Evolutionary conservation across 768 basidiomycete species (phyloP), one percentile per base, ranked within the genome.

Genomic region (Boletales sp.): DNA sequence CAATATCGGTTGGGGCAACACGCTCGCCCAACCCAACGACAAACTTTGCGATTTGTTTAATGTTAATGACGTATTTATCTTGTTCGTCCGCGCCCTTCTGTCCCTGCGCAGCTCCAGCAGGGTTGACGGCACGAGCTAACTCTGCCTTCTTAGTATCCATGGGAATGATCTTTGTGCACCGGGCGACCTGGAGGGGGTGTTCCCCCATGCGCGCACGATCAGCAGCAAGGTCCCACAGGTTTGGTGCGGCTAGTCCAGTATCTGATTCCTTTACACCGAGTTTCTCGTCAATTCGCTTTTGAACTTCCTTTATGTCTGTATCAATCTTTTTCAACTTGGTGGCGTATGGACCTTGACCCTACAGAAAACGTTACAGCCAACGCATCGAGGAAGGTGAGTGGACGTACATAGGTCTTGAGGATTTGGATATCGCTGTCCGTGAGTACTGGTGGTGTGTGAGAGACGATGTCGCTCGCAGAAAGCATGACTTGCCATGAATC

Each of bases 261-360:
- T 98, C 96, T 2, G 90, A 94, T 68, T 99, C 96, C 79, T 97
- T 96, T 53, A 98, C 93, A 54, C 93, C 96, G 55, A 99, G 89
- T 68, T 92, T 94, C 77, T 98, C 95, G 60, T 98, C 95, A 49
- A 99, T 94, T 34, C 94, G 85, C 66, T 94, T 94, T 74, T 95
- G 95, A 35, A 96, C 86, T 41, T 95, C 92, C 62, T 93, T 94
- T 57, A 98, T 91, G 65, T 98, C 96, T 44, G 77, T 72, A 59
- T 98, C 95, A 5, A 86, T 87, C 67, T 86, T 82, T 77, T 94
- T 96, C 43, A 98, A 75, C 56, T 86, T 83, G 30, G 77, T 73
- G 0, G 94, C 94, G 65, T 99, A 99, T 48, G 96, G 94, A 49
- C 96, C 96, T 89, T 97, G 95, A 47, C 96, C 95, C 94, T 98